These are phyloP conservation scores for Laburnicola sp. DNA, from an alignment of 2,329 filamentous ascomycete species.

Conservation along the genomic window DNA sequence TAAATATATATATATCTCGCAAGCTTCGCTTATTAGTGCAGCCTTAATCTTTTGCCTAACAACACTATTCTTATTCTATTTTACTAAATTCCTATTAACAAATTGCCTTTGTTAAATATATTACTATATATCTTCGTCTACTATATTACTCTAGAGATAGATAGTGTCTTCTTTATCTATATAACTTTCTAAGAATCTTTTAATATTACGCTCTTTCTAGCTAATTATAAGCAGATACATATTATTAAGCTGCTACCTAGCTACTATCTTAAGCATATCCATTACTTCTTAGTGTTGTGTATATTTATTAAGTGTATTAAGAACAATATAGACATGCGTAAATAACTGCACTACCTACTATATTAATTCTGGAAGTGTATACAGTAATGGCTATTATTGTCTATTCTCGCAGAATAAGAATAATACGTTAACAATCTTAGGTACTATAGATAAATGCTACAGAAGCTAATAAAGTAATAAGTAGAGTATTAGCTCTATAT, in stretches of 20 bases:
- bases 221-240: slow-evolving; percentile 21
- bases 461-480: slow-evolving; percentile 43
- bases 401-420: slow-evolving; percentile 21
- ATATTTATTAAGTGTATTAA: slow-evolving; percentile 23
- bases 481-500: slow-evolving; percentile 31
- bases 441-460: slow-evolving; percentile 8
- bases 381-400: slow-evolving; percentile 14
- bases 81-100: slow-evolving; percentile 24
- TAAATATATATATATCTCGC: not conserved
- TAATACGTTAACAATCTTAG: slow-evolving; percentile 18
- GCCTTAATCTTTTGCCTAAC: slow-evolving; percentile 13
- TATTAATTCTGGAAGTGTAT: slow-evolving; percentile 18
- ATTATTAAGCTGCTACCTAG: slow-evolving; percentile 10
- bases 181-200: slow-evolving; percentile 8
- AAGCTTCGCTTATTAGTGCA: slow-evolving; percentile 29
- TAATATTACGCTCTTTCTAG: slow-evolving; percentile 19
- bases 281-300: slow-evolving; percentile 8
- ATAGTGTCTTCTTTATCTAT: slow-evolving; percentile 7
- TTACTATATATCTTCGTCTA: slow-evolving; percentile 17
- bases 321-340: slow-evolving; percentile 2
- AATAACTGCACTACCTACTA: slow-evolving; percentile 26
- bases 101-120: slow-evolving; percentile 30
- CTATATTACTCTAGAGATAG: slow-evolving; percentile 12
- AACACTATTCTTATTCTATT: slow-evolving; percentile 22
- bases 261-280: slow-evolving; percentile 3